Base-by-base conservation (phyloP, 805 yeast species). In the Pichia californica region DNA sequence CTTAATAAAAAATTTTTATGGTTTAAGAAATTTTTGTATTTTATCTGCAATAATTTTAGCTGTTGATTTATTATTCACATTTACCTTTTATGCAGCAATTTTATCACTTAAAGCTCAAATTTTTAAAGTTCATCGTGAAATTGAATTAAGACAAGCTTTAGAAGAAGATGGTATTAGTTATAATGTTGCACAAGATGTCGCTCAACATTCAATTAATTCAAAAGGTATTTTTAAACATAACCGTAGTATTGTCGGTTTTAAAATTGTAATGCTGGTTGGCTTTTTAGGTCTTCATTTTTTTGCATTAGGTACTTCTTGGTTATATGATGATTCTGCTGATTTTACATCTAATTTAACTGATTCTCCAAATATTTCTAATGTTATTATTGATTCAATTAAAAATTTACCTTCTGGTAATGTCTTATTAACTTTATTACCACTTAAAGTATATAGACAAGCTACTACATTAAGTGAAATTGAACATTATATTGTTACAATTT, bases 101-200 rank as follows among this genome's bases (percentile, higher is more conserved):
- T 74, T 91, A 52, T 80, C 95, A 3, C 73, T 91, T 62, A 91
- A 91, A 66, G 79, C 91, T 36, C 96, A 93, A 63, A 87, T 91
- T 61, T 79, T 79, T 59, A 72, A 85, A 47, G 93, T 93, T 44
- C 87, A 89, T 63, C 79, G 87, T 51, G 83, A 88, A 37, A 79
- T 86, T 46, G 77, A 79, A 43, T 75, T 88, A 58, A 81, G 83
- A 58, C 79, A 77, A 49, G 88, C 86, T 25, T 70, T 91, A 50
- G 93, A 89, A 67, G 99, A 91, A 61, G 99, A 91, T 57, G 98
- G 99, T 21, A 76, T 91, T 28, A 74, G 84, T 35, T 77, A 79
- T 31, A 62, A 69, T 37, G 83, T 84, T 28, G 96, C 96, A 10
- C 79, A 77, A 50, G 73, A 79, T 31, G 89, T 88, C 29, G 79